These are phyloP conservation scores for Teunomyces pallodes DNA, from an alignment of 805 yeast genomes.

Conservation along the genomic window DNA sequence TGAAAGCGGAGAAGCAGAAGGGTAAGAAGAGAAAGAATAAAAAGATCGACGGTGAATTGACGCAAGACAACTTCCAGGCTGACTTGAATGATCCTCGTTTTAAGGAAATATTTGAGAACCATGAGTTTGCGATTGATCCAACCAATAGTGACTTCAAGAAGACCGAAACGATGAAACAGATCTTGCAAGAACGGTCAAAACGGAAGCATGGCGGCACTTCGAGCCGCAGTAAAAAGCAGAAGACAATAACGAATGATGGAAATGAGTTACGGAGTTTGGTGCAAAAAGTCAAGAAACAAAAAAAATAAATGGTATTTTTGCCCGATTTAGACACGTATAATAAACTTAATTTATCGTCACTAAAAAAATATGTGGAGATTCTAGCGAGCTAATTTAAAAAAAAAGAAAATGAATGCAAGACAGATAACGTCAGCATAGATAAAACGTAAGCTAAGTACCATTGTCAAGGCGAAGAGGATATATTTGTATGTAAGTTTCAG, in stretches of 20 bases:
- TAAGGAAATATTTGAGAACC: constrained; percentile 76
- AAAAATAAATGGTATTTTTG: not conserved
- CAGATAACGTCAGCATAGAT: too few species aligned
- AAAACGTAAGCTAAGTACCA: too few species aligned
- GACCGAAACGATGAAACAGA: constrained; percentile 81
- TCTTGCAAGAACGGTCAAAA: constrained; percentile 72
- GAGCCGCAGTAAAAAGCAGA: constrained; percentile 12
- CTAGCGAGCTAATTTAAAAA: too few species aligned
- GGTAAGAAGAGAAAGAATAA: constrained; percentile 48
- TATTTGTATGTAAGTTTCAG: too few species aligned
- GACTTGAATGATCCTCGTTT: constrained; percentile 85
- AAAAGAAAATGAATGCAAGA: too few species aligned
- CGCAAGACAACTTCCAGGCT: constrained; percentile 54
- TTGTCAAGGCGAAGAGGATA: too few species aligned
- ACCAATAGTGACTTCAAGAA: constrained; percentile 85
- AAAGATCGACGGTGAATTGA: constrained; percentile 49
- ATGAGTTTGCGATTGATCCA: constrained; percentile 92
- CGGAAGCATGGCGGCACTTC: constrained; percentile 26
- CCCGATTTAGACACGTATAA: not conserved
- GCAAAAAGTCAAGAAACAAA: constrained; percentile 46
- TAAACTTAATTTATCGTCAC: not conserved
- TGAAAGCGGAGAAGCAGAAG: constrained; percentile 69
- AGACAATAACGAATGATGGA: constrained; percentile 8
- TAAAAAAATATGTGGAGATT: not conserved
- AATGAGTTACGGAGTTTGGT: constrained; percentile 37